These are phyloP conservation scores for Gossypium australe DNA, from an alignment of 345 rosid species.

Conservation along the genomic window DNA sequence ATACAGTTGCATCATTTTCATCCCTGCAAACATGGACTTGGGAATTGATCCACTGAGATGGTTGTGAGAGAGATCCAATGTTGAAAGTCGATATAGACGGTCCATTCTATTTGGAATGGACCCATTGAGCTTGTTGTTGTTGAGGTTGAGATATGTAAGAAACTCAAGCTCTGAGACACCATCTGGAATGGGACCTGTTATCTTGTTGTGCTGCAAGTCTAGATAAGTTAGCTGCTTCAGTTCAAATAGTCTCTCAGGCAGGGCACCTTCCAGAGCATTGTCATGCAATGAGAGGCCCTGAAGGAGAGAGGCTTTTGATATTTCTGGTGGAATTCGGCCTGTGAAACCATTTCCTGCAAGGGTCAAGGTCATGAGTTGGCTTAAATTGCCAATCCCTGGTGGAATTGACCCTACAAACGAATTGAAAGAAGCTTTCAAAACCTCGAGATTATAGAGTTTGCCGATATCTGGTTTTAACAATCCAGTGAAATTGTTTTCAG, in stretches of 20 bases:
- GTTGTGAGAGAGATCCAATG: constrained; percentile 71
- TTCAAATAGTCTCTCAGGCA: constrained; percentile 51
- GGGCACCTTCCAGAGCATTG: constrained; percentile 50
- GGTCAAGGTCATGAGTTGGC: constrained; percentile 33
- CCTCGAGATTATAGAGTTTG: constrained; percentile 44
- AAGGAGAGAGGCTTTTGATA: constrained; percentile 55
- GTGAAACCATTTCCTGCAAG: constrained; percentile 54
- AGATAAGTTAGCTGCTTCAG: constrained; percentile 53
- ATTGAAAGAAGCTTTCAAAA: constrained; percentile 32
- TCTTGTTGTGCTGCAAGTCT: constrained; percentile 46
- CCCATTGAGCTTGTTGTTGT: constrained; percentile 60
- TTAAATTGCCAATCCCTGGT: constrained; percentile 54
- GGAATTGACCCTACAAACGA: constrained; percentile 66
- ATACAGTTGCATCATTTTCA: constrained; percentile 48
- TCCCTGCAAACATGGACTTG: constrained; percentile 28
- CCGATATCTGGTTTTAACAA: constrained; percentile 50
- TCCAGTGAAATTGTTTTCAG: constrained; percentile 54
- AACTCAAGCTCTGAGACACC: constrained; percentile 48
- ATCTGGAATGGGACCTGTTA: constrained; percentile 52
- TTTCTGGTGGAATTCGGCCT: constrained; percentile 51
- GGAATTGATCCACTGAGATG: constrained; percentile 59
- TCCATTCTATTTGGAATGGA: constrained; percentile 59
- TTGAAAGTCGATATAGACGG: constrained; percentile 34
- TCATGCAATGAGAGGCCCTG: constrained; percentile 54
- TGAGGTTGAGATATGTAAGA: constrained; percentile 51